Evolutionary conservation across 441 rosid species (phyloP).

Genomic region (Aquilaria agallochum): DNA sequence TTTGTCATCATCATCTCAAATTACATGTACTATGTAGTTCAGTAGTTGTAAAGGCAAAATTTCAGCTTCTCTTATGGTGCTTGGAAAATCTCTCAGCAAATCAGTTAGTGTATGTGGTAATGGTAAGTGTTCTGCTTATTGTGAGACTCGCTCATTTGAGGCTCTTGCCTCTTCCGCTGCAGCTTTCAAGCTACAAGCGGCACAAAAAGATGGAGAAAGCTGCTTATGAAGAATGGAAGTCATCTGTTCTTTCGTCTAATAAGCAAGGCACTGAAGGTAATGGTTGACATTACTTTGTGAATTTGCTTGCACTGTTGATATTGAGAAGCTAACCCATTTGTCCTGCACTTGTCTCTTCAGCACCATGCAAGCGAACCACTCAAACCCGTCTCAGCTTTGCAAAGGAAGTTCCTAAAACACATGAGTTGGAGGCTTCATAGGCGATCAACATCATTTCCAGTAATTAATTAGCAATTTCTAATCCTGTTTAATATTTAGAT

Average conservation of each 20-base stretch:
- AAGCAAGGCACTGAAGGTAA: constrained; percentile 47
- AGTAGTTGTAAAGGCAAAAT: too few species aligned
- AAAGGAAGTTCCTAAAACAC: constrained; percentile 35
- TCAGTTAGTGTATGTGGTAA: too few species aligned
- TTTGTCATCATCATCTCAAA: too few species aligned
- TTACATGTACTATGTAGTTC: too few species aligned
- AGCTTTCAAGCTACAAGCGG: constrained; percentile 68
- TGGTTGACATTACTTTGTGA: not conserved
- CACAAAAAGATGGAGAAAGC: constrained; percentile 54
- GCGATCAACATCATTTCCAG: not conserved
- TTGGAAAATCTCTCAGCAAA: too few species aligned
- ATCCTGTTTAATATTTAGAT: too few species aligned
- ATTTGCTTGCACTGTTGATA: not conserved
- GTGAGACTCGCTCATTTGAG: not conserved
- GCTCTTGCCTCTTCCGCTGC: constrained; percentile 19
- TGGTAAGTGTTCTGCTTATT: too few species aligned
- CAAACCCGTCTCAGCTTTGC: constrained; percentile 59
- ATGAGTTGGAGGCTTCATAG: constrained; percentile 41
- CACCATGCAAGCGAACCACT: constrained; percentile 48
- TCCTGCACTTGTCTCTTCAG: constrained; percentile 25
- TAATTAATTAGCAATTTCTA: not conserved
- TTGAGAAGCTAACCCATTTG: not conserved
- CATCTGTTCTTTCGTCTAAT: constrained; percentile 54
- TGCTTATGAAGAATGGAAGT: constrained; percentile 77
- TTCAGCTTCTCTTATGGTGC: too few species aligned